phyloP scores from a whole-genome alignment of 371 early-diverging fungal genomes.

The Mucor velutinosus region DNA sequence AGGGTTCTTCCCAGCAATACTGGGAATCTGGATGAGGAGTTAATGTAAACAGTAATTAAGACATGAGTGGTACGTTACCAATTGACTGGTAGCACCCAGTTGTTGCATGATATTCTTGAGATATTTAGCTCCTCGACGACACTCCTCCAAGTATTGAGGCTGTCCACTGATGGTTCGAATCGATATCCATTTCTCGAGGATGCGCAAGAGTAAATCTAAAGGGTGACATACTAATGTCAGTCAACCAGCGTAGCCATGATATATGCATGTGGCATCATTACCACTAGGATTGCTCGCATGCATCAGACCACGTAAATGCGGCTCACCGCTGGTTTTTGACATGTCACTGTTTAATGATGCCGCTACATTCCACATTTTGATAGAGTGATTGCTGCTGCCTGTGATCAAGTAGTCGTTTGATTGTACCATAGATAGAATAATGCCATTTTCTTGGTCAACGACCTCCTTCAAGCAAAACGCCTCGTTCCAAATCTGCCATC shows the following conservation, averaged over 20 bases:
- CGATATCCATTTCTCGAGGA: slow-evolving; percentile 72
- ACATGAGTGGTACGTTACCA: slow-evolving; percentile 33
- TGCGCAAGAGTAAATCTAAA: slow-evolving; percentile 61
- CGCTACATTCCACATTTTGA: slow-evolving; percentile 53
- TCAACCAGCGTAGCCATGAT: background rate
- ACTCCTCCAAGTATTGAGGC: slow-evolving; percentile 69
- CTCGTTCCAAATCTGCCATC: slow-evolving; percentile 61
- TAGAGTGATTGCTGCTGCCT: slow-evolving; percentile 70
- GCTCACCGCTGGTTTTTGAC: slow-evolving; percentile 7
- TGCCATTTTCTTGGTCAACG: slow-evolving; percentile 63
- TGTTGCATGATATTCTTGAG: slow-evolving; percentile 70
- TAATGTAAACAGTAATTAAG: background rate
- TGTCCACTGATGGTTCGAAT: slow-evolving; percentile 73
- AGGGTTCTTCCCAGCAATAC: slow-evolving; percentile 70
- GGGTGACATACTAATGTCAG: background rate
- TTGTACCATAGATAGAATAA: slow-evolving; percentile 69
- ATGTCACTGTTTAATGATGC: background rate
- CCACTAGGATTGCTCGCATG: background rate
- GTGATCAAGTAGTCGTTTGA: slow-evolving; percentile 62
- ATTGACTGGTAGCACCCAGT: slow-evolving; percentile 71
- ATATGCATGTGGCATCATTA: background rate
- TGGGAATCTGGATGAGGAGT: slow-evolving; percentile 59
- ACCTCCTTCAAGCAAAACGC: slow-evolving; percentile 67
- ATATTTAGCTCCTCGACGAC: slow-evolving; percentile 76
- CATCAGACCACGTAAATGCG: background rate